Base-by-base conservation (phyloP, 2,329 filamentous ascomycete genomes). In the Thielaviopsis populi region DNA sequence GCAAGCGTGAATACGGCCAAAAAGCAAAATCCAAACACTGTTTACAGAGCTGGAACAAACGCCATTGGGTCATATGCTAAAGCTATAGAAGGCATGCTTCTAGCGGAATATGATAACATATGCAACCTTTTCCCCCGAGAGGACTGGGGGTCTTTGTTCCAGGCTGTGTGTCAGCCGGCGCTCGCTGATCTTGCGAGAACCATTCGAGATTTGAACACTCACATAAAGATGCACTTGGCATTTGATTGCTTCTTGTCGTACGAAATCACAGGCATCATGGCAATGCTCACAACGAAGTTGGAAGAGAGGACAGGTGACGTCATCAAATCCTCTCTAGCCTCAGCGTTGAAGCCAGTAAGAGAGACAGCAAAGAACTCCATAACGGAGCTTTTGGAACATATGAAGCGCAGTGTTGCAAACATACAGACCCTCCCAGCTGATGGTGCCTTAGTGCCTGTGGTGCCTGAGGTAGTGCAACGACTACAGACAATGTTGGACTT, bases 231-330 rank as follows among this genome's bases (percentile, higher is more conserved):
- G 48, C 91, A 96, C 71, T 77, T 96, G 46, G 83, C 85, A 68
- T 96, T 90, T 0, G 94, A 99, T 73, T 97, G 92, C 74, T 97
- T 89, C 72, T 81, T 99, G 59, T 91, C 91, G 7, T 99, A 95
- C 72, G 94, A 99, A 72, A 89, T 97, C 40, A 89, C 95, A 40
- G 92, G 96, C 70, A 89, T 96, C 66, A 84, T 97, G 58, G 88
- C 89, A 0, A 82, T 81, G 13, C 79, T 96, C 59, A 91, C 90
- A 1, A 86, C 85, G 64, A 85, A 87, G 46, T 77, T 99, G 3
- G 92, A 96, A 67, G 81, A 83, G 3, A 85, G 87, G 67, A 95
- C 91, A 0, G 90, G 90, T 1, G 90, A 96, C 70, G 65, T 66
- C 30, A 79, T 96, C 65, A 96, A 96, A 72, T 79, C 83, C 37